Conservation (phyloP, 345 rosid species). For the Rhodomyrtus tomentosa region DNA sequence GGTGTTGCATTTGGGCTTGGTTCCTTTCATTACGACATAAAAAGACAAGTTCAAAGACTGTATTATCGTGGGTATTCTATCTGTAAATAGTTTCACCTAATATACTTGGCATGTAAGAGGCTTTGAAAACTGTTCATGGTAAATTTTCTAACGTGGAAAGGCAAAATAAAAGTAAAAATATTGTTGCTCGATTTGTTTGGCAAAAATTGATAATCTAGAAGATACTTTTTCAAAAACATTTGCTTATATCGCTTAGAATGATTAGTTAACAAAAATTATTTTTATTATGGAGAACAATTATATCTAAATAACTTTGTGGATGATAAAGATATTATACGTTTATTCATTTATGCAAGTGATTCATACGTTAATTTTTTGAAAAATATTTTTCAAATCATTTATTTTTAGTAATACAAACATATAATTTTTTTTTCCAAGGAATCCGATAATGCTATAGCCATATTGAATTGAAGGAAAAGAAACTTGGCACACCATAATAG, state of each 20-base stretch:
- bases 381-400: not conserved
- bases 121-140: not conserved
- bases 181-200: fast-evolving
- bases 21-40: too few species aligned
- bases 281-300: not conserved
- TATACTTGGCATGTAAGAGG: not conserved
- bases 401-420: not conserved
- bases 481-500: not conserved
- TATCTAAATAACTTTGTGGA: fast-evolving
- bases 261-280: not conserved
- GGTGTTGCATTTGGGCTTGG: too few species aligned
- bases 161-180: not conserved
- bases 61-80: not conserved
- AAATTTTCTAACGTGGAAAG: not conserved
- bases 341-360: fast-evolving
- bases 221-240: fast-evolving
- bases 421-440: not conserved
- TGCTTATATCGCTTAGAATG: not conserved
- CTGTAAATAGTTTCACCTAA: not conserved
- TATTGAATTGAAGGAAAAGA: not conserved
- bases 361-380: not conserved
- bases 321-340: not conserved
- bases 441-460: not conserved
- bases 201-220: not conserved
- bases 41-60: not conserved